Conservation (phyloP, 495 filamentous ascomycete genomes). For the Penicillium lividum region DNA sequence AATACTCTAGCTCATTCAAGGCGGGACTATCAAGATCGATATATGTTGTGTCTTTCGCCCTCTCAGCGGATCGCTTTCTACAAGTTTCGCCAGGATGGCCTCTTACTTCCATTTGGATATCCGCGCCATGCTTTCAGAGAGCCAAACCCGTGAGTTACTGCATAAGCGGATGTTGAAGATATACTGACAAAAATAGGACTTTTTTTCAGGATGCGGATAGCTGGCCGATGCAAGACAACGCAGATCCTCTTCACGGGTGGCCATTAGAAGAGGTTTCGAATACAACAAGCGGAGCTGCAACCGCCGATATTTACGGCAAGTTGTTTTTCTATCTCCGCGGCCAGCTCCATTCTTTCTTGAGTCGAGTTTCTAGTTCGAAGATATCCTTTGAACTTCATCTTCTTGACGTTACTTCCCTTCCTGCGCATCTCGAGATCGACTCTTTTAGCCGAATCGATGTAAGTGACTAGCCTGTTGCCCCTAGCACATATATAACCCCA, state of each 20-base stretch:
- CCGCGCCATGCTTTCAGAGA: slow-evolving; percentile 23
- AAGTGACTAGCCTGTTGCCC: not conserved
- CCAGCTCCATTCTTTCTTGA: not conserved
- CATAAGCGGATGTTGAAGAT: not conserved
- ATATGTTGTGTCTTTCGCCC: not conserved
- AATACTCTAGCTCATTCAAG: not conserved
- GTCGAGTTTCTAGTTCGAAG: not conserved
- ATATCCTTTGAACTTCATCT: not conserved
- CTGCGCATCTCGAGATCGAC: not conserved
- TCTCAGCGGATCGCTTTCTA: slow-evolving; percentile 22
- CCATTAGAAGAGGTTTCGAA: slow-evolving; percentile 18
- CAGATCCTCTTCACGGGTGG: not conserved
- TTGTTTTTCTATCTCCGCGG: slow-evolving; percentile 27
- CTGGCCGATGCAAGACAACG: not conserved
- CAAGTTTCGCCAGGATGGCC: slow-evolving; percentile 32
- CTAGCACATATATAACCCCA: too few species aligned
- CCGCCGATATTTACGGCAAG: slow-evolving; percentile 34
- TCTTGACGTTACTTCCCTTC: not conserved
- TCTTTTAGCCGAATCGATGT: not conserved
- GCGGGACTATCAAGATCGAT: not conserved
- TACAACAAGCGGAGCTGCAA: slow-evolving; percentile 17
- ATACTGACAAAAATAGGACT: not conserved
- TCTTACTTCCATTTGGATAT: slow-evolving; percentile 37
- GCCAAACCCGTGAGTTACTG: slow-evolving; percentile 32
- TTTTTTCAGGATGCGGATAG: not conserved